These are phyloP conservation scores for Ceriops tagal DNA, from an alignment of 345 rosid genomes.

Conservation along the genomic window DNA sequence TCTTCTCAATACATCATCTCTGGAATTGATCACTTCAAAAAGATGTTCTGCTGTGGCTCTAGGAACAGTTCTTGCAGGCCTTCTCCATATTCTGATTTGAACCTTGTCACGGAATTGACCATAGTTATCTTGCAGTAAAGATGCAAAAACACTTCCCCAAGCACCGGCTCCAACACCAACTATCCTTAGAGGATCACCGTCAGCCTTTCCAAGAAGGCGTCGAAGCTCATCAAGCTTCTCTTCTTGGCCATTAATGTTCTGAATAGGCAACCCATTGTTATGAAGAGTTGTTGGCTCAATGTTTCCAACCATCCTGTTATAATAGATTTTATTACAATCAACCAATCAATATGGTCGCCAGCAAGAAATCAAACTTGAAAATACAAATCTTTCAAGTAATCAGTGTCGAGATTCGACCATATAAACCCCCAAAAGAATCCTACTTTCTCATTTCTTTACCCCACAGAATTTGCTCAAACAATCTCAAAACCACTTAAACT, in stretches of 20 bases:
- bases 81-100: constrained; percentile 88
- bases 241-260: constrained; percentile 46
- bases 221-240: constrained; percentile 85
- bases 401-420: constrained; percentile 2
- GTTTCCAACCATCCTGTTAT: constrained; percentile 56
- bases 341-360: neutral
- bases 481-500: constrained; percentile 8
- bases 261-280: constrained; percentile 31
- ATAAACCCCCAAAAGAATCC: constrained; percentile 15
- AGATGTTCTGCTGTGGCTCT: constrained; percentile 79
- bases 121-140: constrained; percentile 81
- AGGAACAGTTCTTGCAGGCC: constrained; percentile 72
- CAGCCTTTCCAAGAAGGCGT: constrained; percentile 60
- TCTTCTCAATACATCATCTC: constrained; percentile 90
- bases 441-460: constrained; percentile 17
- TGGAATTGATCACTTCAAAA: constrained; percentile 94
- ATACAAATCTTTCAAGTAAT: neutral
- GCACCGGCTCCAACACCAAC: constrained; percentile 97
- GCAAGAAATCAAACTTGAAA: too few relatives aligned
- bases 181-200: constrained; percentile 78
- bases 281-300: constrained; percentile 27
- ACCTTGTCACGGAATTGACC: constrained; percentile 87
- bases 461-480: constrained; percentile 1
- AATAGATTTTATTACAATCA: constrained; percentile 7
- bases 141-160: constrained; percentile 95